Evolutionary conservation across 768 basidiomycete species (phyloP).

Genomic region (Exsudoporus frostii): DNA sequence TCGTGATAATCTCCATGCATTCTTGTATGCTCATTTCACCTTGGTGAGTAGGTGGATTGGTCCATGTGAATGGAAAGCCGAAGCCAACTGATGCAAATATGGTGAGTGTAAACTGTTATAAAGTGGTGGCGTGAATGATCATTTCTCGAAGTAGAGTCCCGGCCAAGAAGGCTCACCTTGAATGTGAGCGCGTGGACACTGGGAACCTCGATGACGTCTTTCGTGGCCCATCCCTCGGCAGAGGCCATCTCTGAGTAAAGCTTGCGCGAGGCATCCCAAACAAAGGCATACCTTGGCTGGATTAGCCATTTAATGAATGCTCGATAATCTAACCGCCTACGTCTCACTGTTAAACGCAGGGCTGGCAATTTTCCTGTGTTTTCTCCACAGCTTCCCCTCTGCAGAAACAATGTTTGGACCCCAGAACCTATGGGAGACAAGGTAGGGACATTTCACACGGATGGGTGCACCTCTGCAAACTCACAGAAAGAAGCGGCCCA

Average conservation of each 20-base stretch:
- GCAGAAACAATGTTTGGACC: slow-evolving; percentile 16
- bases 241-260: slow-evolving; percentile 21
- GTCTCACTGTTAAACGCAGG: slow-evolving; percentile 25
- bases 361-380: slow-evolving; percentile 16
- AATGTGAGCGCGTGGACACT: slow-evolving; percentile 13
- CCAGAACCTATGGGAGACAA: slow-evolving; percentile 10
- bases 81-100: slow-evolving; percentile 25
- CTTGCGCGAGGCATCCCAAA: slow-evolving; percentile 19
- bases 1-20: slow-evolving; percentile 16
- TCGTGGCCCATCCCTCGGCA: slow-evolving; percentile 16
- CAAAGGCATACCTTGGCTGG: slow-evolving; percentile 15
- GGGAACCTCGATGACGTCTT: slow-evolving; percentile 14
- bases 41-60: slow-evolving; percentile 9
- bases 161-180: slow-evolving; percentile 13
- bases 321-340: slow-evolving; percentile 7
- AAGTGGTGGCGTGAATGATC: background rate
- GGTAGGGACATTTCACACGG: background rate
- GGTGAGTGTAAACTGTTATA: slow-evolving; percentile 17
- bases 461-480: background rate
- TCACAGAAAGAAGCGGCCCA: slow-evolving; percentile 16
- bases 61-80: slow-evolving; percentile 23
- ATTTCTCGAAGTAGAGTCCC: background rate
- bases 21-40: slow-evolving; percentile 21
- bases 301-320: background rate
- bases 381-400: slow-evolving; percentile 19